Base-by-base conservation (phyloP, 2,329 filamentous ascomycete species). In the Hypoxylon sp. region DNA sequence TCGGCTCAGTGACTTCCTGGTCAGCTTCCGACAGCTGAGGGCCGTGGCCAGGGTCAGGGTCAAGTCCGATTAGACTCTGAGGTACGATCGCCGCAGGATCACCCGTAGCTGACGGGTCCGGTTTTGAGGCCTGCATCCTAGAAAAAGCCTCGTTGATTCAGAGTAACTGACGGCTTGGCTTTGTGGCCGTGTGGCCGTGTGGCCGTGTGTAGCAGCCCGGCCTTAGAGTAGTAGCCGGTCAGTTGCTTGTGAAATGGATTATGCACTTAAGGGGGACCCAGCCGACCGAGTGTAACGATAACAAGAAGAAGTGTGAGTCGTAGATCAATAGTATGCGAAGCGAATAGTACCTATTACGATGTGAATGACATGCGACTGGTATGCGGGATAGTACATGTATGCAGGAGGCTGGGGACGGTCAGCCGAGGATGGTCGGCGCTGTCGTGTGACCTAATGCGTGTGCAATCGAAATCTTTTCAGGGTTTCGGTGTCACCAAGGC, bases 71-170 rank as follows among this genome's bases (percentile, higher is more conserved):
- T 62, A 55, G 64, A 65, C 56, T 69, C 53, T 62, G 59, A 39
- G 37, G 46, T 49, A 43, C 48, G 61, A 69, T 69, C 53, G 65
- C 68, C 60, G 64, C 59, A 49, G 66, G 53, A 57, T 62, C 61
- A 56, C 56, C 67, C 62, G 69, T 64, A 64, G 62, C 68, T 63
- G 68, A 64, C 59, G 68, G 67, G 30, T 59, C 62, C 64, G 34
- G 54, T 57, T 69, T 56, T 57, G 64, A 61, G 65, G 64, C 62
- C 22, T 62, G 53, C 59, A 68, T 62, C 61, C 64, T 67, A 55
- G 63, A 19, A 57, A 56, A 39, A 51, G 22, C 64, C 56, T 64
- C 64, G 51, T 56, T 39, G 49, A 46, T 55, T 55, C 50, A 28
- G 41, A 57, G 6, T 37, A 34, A 54, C 43, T 17, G 54, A 50